Evolutionary conservation across 179 eudicot genomes (phyloP).

Genomic region (Silene noctiflora): DNA sequence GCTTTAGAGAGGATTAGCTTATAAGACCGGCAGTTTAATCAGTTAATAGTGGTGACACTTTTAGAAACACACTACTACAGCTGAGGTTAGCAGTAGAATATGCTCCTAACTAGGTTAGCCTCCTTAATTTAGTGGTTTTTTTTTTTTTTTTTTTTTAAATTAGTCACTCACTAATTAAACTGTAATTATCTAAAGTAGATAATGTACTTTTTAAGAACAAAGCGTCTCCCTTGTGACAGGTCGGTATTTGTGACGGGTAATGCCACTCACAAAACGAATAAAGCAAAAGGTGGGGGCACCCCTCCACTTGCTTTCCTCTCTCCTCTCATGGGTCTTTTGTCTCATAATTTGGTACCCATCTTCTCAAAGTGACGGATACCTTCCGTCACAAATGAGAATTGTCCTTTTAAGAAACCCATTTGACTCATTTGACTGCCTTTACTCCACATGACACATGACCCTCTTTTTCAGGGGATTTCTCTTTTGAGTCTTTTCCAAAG

Average conservation of each 20-base stretch:
- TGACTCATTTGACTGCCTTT: slow-evolving; percentile 15
- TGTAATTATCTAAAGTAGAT: not conserved
- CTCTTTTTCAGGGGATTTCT: not conserved
- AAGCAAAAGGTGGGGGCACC: too few species aligned
- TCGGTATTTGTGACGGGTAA: too few species aligned
- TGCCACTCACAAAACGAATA: too few species aligned
- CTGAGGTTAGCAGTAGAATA: not conserved
- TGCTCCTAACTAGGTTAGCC: not conserved
- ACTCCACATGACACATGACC: not conserved
- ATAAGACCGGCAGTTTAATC: not conserved
- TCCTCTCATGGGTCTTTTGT: too few species aligned
- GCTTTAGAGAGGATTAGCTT: not conserved
- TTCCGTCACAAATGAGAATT: too few species aligned
- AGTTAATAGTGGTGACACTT: not conserved
- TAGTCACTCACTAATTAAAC: not conserved
- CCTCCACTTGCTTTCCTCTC: too few species aligned
- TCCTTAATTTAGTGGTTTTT: not conserved
- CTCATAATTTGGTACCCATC: too few species aligned
- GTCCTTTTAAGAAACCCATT: too few species aligned
- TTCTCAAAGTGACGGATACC: too few species aligned
- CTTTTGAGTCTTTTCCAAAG: not conserved
- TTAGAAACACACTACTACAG: not conserved
- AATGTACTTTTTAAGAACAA: slow-evolving; percentile 5
- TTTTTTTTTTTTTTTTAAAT: too few species aligned
- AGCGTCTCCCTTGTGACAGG: too few species aligned